Percentiles rank a stretch among this genome's conserved stretches.
Evolutionary conservation across 441 rosid species (phyloP).

Genomic region (Omphalea diandra): DNA sequence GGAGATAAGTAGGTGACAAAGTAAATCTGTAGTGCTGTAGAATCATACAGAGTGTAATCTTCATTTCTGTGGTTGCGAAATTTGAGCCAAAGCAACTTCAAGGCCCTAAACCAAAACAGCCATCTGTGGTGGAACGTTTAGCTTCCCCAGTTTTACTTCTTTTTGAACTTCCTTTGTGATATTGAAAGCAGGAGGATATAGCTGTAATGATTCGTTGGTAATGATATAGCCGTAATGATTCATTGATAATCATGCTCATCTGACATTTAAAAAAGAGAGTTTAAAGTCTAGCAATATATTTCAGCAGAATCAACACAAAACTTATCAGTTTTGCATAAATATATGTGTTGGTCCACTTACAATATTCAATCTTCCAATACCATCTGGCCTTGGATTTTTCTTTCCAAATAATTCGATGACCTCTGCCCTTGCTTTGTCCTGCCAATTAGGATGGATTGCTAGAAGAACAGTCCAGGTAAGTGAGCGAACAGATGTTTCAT

Average conservation of each 20-base stretch:
- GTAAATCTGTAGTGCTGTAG: slow-evolving; percentile 42
- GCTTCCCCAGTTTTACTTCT: slow-evolving; percentile 34
- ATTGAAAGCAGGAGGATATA: slow-evolving; percentile 33
- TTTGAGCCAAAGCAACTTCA: slow-evolving; percentile 44
- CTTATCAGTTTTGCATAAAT: too few species aligned
- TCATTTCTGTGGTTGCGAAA: slow-evolving; percentile 37
- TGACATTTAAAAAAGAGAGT: slow-evolving; percentile 10
- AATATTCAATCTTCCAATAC: slow-evolving; percentile 35
- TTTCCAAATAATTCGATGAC: slow-evolving; percentile 34
- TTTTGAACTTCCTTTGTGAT: slow-evolving; percentile 20
- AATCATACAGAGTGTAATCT: slow-evolving; percentile 43
- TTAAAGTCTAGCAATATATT: background rate
- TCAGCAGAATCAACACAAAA: too few species aligned
- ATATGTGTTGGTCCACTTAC: too few species aligned
- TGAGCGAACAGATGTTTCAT: slow-evolving; percentile 36
- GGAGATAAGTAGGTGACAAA: slow-evolving; percentile 43
- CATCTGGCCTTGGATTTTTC: slow-evolving; percentile 30
- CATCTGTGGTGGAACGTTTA: slow-evolving; percentile 30
- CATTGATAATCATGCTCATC: slow-evolving; percentile 48
- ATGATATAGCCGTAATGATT: slow-evolving; percentile 37
- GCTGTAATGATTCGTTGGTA: too few species aligned
- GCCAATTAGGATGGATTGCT: slow-evolving; percentile 45
- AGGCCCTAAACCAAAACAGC: slow-evolving; percentile 37
- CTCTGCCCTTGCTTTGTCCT: slow-evolving; percentile 42
- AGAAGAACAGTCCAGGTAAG: slow-evolving; percentile 46